A percentile compares a stretch with the other conserved stretches of the same genome.
Conservation (phyloP, 306 rosid genomes). For the Cucumis hystrix region DNA sequence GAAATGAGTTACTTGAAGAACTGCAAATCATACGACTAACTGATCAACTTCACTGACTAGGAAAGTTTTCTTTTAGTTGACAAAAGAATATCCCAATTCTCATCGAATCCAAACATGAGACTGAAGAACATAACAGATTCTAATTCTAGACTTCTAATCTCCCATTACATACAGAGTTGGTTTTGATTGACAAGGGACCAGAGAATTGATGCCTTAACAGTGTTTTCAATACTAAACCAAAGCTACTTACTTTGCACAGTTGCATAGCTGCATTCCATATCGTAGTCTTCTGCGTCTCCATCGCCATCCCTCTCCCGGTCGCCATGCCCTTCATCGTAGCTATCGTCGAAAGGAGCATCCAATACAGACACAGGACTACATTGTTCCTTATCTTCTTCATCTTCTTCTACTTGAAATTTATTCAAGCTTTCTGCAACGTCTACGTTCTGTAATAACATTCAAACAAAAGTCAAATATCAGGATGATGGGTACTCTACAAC, state of each 20-base stretch:
- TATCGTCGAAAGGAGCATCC: slow-evolving; percentile 78
- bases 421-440: slow-evolving; percentile 19
- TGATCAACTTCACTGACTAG: neutral
- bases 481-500: neutral
- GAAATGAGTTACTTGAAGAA: neutral
- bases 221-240: neutral
- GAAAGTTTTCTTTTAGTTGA: neutral
- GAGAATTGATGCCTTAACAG: neutral
- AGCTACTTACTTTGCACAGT: slow-evolving; percentile 69
- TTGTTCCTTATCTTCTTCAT: slow-evolving; percentile 82
- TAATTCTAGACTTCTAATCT: neutral
- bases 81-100: neutral
- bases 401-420: slow-evolving; percentile 29
- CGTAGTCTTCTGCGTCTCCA: slow-evolving; percentile 15
- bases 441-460: slow-evolving; percentile 13
- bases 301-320: slow-evolving; percentile 12
- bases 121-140: neutral
- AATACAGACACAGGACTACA: slow-evolving; percentile 91
- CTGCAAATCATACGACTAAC: neutral
- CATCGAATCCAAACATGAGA: neutral
- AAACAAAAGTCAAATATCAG: neutral
- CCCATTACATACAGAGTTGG: neutral
- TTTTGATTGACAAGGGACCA: neutral
- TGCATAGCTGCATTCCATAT: slow-evolving; percentile 80
- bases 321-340: slow-evolving; percentile 29